Evolutionary conservation across 768 basidiomycete species (phyloP), one percentile per base, ranked within the genome.

Genomic region (Rhodotorula diobovata): DNA sequence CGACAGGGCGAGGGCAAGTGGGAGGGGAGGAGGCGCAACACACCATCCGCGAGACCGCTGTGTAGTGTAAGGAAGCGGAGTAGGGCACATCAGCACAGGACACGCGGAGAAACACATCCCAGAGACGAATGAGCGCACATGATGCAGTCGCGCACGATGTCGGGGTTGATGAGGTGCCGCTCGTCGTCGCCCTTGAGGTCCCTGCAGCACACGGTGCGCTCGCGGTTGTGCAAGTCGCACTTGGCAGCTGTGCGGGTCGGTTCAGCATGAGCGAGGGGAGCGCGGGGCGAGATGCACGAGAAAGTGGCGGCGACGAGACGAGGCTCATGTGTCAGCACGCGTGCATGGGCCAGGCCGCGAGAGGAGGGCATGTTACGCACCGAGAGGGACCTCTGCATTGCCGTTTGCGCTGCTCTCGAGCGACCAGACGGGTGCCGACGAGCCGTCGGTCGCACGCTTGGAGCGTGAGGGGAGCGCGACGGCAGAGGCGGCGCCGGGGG

Each of bases 171-270:
- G 48, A 96, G 85, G 0, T 86, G 88, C 35, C 92, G 85, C 68
- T 92, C 88, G 59, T 92, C 90, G 21, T 88, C 85, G 61, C 83
- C 86, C 78, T 87, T 91, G 68, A 95, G 86, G 65, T 93, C 90
- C 77, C 91, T 89, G 83, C 93, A 96, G 81, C 93, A 95, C 9
- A 93, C 66, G 14, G 68, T 70, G 14, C 74, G 61, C 41, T 75
- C 73, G 30, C 73, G 60, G 56, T 75, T 65, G 70, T 75, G 73
- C 28, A 68, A 32, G 57, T 75, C 73, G 67, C 73, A 75, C 50
- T 75, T 75, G n/a, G 70, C 61, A 14, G 67, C 73, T 75, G 61
- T 75, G 61, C 6, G 1, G 0, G 41, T 43, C 6, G 11, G 18
- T 15, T 12, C 14, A 12, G 25, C 45, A 15, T 50, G 12, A 34